Conservation (phyloP, 2,329 filamentous ascomycete species). For the Cytospora paraplurivora region DNA sequence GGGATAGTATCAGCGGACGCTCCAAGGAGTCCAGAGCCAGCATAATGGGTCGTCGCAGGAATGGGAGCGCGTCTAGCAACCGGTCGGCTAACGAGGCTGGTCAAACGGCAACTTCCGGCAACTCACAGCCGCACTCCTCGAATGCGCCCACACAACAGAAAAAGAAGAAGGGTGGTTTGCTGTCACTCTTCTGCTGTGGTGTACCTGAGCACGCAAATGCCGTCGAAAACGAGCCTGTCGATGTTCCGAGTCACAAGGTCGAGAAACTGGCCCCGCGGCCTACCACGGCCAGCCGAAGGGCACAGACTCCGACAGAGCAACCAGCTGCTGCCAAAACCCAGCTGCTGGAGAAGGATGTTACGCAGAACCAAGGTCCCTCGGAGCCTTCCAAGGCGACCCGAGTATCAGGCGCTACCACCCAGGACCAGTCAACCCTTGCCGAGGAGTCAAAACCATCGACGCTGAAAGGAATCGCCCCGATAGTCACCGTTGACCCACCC, state of each 20-base stretch:
- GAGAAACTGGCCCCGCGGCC: conserved; percentile 58
- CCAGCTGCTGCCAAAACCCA: conserved; percentile 44
- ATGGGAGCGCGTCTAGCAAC: conserved; percentile 70
- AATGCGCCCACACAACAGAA: conserved; percentile 50
- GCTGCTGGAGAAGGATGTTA: conserved; percentile 53
- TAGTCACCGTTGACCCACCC: conserved; percentile 47
- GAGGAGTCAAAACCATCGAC: conserved; percentile 51
- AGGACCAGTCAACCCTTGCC: conserved; percentile 49
- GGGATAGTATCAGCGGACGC: conserved; percentile 63
- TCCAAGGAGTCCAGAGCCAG: conserved; percentile 69
- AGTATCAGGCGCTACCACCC: conserved; percentile 48
- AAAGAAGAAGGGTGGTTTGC: conserved; percentile 58
- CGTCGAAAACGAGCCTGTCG: conserved; percentile 55
- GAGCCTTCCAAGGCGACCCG: conserved; percentile 47
- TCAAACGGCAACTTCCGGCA: conserved; percentile 51
- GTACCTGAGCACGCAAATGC: conserved; percentile 61
- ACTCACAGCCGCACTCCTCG: conserved; percentile 56
- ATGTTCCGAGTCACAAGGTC: conserved; percentile 57
- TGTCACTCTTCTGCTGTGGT: conserved; percentile 68
- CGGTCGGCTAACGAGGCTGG: conserved; percentile 58
- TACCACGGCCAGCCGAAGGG: conserved; percentile 56
- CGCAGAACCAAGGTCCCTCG: conserved; percentile 39
- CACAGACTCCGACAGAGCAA: conserved; percentile 56
- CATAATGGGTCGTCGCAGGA: conserved; percentile 63
- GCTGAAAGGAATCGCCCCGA: conserved; percentile 41